phyloP scores from a whole-genome alignment of 2,329 filamentous ascomycete species.

The Cercospora nicotianae region DNA sequence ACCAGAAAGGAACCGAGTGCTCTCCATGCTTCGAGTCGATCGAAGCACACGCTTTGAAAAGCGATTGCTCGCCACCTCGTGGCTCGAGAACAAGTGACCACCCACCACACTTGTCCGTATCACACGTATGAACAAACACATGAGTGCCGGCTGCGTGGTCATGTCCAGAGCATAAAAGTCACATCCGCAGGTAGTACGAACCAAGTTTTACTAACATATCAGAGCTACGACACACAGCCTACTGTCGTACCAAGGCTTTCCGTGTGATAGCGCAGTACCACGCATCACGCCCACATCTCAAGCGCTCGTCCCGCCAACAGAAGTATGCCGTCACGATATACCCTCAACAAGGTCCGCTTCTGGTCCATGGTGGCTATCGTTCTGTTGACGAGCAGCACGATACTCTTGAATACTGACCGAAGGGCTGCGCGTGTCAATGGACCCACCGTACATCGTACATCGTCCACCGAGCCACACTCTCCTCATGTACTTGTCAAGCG shows the following conservation, averaged over 20 bases:
- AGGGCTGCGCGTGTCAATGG: not conserved
- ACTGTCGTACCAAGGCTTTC: not conserved
- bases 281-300: not conserved
- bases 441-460: not conserved
- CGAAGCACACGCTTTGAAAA: not conserved
- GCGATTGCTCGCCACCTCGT: not conserved
- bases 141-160: not conserved
- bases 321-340: not conserved
- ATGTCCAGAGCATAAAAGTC: not conserved
- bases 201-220: not conserved
- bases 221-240: not conserved
- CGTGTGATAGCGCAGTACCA: not conserved
- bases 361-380: not conserved
- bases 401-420: not conserved
- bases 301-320: not conserved
- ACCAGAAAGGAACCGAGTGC: not conserved
- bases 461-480: not conserved
- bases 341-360: not conserved
- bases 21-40: not conserved
- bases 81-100: not conserved
- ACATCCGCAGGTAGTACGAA: not conserved
- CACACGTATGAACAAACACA: not conserved
- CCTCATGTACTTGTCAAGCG: not conserved
- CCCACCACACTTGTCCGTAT: not conserved
- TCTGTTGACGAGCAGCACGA: not conserved